These are phyloP conservation scores for Phytopythium cucurbitacearum DNA, from an alignment of 352 stramenopile species.

Conservation along the genomic window DNA sequence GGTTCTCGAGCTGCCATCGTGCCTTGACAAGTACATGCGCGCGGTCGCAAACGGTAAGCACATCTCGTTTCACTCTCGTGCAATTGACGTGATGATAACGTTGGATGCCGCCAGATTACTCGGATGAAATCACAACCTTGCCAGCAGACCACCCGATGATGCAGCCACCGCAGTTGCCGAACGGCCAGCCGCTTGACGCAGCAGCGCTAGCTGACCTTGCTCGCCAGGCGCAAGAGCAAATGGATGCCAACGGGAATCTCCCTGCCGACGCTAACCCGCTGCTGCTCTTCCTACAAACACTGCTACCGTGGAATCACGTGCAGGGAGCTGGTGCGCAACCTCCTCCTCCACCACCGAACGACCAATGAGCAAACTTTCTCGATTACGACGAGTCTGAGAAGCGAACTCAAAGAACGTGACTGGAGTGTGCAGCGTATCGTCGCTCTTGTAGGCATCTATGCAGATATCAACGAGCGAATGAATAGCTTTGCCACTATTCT, in stretches of 20 bases:
- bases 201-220: slow-evolving; percentile 50
- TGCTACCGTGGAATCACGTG: slow-evolving; percentile 84
- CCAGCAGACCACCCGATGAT: slow-evolving; percentile 82
- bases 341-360: neutral
- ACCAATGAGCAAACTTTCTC: too few species aligned
- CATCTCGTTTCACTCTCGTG: neutral
- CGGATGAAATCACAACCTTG: slow-evolving; percentile 84
- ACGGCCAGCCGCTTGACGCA: slow-evolving; percentile 55
- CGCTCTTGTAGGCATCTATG: neutral
- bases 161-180: slow-evolving; percentile 57
- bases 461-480: neutral
- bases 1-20: slow-evolving; percentile 47
- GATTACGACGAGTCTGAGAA: too few species aligned
- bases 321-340: slow-evolving; percentile 40
- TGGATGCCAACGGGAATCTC: slow-evolving; percentile 56
- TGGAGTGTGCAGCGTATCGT: neutral
- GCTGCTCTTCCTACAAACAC: slow-evolving; percentile 80
- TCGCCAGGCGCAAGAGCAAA: slow-evolving; percentile 46
- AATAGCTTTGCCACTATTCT: too few species aligned
- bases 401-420: neutral
- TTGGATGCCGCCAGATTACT: slow-evolving; percentile 50
- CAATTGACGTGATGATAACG: neutral
- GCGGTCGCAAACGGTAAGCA: slow-evolving; percentile 52
- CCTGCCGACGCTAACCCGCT: slow-evolving; percentile 76
- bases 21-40: slow-evolving; percentile 70